phyloP scores from a whole-genome alignment of 2,329 filamentous ascomycete species.

The Colletotrichum sp. region DNA sequence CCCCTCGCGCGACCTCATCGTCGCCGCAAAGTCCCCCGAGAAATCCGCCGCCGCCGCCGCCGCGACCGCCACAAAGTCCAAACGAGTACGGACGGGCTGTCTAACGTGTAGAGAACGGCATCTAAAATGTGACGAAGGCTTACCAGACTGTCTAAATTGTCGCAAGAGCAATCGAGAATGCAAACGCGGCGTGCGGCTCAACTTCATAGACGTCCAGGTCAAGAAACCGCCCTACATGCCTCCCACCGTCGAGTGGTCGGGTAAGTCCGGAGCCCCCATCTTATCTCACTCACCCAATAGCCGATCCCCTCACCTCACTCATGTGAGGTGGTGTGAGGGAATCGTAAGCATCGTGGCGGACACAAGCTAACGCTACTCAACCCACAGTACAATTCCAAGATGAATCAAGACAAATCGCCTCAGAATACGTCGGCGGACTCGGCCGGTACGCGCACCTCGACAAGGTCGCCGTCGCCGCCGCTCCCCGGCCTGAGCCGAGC shows the following conservation, averaged over 20 bases:
- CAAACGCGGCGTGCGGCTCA: conserved; percentile 84
- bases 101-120: conserved; percentile 89
- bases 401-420: conserved; percentile 88
- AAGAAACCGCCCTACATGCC: conserved; percentile 69
- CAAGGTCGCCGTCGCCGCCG: conserved; percentile 25
- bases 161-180: conserved; percentile 85
- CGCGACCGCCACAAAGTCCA: conserved; percentile 64
- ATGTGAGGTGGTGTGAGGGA: background rate
- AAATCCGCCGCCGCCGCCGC: conserved; percentile 16
- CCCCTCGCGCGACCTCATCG: conserved; percentile 16
- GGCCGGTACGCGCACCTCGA: conserved; percentile 70
- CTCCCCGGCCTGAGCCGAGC: conserved; percentile 22
- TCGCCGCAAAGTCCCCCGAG: conserved; percentile 12
- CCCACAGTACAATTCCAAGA: conserved; percentile 79
- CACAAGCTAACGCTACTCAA: fast-evolving
- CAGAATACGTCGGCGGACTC: conserved; percentile 83
- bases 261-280: conserved; percentile 38
- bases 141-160: conserved; percentile 75
- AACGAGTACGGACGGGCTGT: conserved; percentile 87
- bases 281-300: background rate
- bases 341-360: background rate
- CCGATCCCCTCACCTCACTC: background rate
- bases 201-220: conserved; percentile 87
- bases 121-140: conserved; percentile 86
- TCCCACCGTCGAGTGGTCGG: conserved; percentile 68